A percentile compares a stretch with the other conserved stretches of the same genome.
These are phyloP conservation scores for Nothophoma quercina DNA, from an alignment of 2,329 filamentous ascomycete species.

Conservation along the genomic window DNA sequence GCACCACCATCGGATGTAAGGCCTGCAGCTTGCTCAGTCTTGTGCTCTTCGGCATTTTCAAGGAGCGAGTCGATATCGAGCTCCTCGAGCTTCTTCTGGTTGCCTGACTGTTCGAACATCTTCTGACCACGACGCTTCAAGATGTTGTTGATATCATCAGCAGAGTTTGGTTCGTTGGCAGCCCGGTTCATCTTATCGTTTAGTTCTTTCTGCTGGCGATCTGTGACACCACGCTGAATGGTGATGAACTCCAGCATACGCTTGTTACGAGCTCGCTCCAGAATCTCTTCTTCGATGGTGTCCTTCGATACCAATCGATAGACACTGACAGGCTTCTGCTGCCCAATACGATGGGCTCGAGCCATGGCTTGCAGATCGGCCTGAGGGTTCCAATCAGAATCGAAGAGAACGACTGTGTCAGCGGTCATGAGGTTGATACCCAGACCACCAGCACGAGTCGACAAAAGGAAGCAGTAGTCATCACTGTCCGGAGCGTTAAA, in stretches of 20 bases:
- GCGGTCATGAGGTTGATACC: constrained; percentile 99
- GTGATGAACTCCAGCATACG: constrained; percentile 96
- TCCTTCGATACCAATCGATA: constrained; percentile 97
- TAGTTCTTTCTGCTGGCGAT: constrained; percentile 87
- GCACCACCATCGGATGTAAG: constrained; percentile 96
- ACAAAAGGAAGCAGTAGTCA: constrained; percentile 95
- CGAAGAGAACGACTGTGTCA: constrained; percentile 96
- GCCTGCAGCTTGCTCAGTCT: constrained; percentile 93
- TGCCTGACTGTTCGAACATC: constrained; percentile 97
- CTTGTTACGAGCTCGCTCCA: constrained; percentile 96
- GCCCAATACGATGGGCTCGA: constrained; percentile 94
- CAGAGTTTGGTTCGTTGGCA: constrained; percentile 81
- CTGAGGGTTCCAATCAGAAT: constrained; percentile 99
- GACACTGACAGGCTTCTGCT: constrained; percentile 94
- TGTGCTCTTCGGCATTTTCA: constrained; percentile 95
- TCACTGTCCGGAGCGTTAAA: constrained; percentile 97
- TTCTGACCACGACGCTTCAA: constrained; percentile 98
- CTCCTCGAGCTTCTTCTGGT: constrained; percentile 95
- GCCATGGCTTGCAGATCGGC: constrained; percentile 99
- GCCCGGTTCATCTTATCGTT: constrained; percentile 71
- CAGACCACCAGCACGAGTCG: constrained; percentile 93
- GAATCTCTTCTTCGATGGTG: constrained; percentile 96
- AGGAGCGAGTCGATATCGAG: constrained; percentile 97
- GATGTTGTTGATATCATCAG: constrained; percentile 94
- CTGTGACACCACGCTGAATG: constrained; percentile 94